Evolutionary conservation across 352 stramenopile species (phyloP).

Genomic region (Globisporangium canariense): DNA sequence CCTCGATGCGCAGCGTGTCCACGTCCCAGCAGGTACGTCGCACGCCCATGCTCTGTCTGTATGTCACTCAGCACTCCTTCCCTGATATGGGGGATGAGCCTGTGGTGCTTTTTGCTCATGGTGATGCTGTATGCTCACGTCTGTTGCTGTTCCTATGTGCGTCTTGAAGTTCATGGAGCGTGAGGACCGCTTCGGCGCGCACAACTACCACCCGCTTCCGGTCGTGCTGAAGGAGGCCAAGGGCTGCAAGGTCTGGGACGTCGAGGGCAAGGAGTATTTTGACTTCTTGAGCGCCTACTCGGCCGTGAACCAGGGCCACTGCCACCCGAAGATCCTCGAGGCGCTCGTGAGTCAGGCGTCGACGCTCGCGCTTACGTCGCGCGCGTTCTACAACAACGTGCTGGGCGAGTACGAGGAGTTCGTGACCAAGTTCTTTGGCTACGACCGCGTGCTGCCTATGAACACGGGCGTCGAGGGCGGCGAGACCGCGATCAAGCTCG

Average conservation of each 20-base stretch:
- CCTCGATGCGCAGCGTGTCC: conserved; percentile 28
- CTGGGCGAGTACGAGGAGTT: conserved; percentile 97
- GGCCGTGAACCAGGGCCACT: conserved; percentile 94
- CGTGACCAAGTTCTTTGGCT: conserved; percentile 96
- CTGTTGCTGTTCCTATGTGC: not conserved
- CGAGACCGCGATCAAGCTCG: conserved; percentile 98
- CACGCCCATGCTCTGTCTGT: conserved; percentile 1
- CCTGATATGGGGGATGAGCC: not conserved
- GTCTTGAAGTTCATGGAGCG: conserved; percentile 64
- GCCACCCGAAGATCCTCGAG: conserved; percentile 96
- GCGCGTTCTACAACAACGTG: conserved; percentile 98
- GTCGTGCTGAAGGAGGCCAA: conserved; percentile 92
- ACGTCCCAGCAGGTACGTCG: conserved; percentile 38
- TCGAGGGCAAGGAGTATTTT: conserved; percentile 97
- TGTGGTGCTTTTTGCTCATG: not conserved
- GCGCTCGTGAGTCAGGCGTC: conserved; percentile 93
- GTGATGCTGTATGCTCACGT: not conserved
- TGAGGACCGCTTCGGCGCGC: conserved; percentile 92
- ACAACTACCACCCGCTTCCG: conserved; percentile 99
- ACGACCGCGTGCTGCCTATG: conserved; percentile 97
- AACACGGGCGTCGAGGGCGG: conserved; percentile 99
- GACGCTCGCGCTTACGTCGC: conserved; percentile 95
- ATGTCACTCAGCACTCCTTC: not conserved
- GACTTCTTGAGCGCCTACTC: conserved; percentile 97
- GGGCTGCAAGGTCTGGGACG: conserved; percentile 95